Percentiles rank a stretch among this genome's conserved stretches.
Evolutionary conservation across 2,329 filamentous ascomycete species (phyloP).

Genomic region (Aspergillus hortae): DNA sequence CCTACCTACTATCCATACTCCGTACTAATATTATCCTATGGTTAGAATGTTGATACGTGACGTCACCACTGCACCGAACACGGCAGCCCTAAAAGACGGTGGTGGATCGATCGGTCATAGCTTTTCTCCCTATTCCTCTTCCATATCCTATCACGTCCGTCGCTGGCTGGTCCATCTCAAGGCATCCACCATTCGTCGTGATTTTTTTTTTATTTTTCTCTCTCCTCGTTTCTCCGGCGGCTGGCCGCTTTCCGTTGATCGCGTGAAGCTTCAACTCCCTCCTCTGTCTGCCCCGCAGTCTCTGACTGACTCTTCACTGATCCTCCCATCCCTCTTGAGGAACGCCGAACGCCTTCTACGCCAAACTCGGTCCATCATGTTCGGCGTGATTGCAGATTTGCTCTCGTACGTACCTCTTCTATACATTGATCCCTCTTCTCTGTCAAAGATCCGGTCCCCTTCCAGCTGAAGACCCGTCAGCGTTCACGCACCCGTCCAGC

Average conservation of each 20-base stretch:
- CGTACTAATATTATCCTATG: too few relatives aligned
- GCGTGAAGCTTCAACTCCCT: slow-evolving; percentile 14
- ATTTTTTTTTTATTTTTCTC: slow-evolving; percentile 4
- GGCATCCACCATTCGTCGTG: slow-evolving; percentile 12
- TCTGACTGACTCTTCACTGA: background rate
- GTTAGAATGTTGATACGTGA: too few relatives aligned
- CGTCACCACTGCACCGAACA: too few relatives aligned
- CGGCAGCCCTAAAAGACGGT: background rate
- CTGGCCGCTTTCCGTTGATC: slow-evolving; percentile 15
- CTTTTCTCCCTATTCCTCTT: background rate
- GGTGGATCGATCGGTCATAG: background rate
- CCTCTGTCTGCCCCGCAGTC: slow-evolving; percentile 17
- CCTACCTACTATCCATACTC: too few relatives aligned
- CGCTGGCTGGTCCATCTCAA: slow-evolving; percentile 1
- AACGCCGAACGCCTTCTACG: background rate
- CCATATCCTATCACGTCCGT: background rate
- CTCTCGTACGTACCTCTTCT: slow-evolving; percentile 60
- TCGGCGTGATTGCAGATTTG: slow-evolving; percentile 72
- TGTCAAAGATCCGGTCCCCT: background rate
- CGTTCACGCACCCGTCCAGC: too few relatives aligned
- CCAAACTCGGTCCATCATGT: slow-evolving; percentile 52
- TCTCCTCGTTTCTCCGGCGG: slow-evolving; percentile 9
- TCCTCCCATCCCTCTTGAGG: background rate
- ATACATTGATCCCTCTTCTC: background rate
- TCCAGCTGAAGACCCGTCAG: background rate